Base-by-base conservation (phyloP, 306 rosid species). In the Vicia villosa region DNA sequence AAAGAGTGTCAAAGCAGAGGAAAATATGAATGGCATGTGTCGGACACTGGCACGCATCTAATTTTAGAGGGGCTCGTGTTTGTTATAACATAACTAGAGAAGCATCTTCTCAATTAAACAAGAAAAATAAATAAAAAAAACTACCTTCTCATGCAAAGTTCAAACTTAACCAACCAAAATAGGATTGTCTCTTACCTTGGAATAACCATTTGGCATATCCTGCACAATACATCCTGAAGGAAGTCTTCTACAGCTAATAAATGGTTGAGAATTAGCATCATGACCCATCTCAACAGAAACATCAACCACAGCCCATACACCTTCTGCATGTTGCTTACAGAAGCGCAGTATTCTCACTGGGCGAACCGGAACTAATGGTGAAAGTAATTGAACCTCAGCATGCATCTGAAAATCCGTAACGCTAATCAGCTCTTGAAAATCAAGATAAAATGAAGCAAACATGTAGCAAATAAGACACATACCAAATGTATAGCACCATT, bases 161-260 rank as follows among this genome's bases (percentile, higher is more conserved):
- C 66, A 78, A 72, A 24, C 59, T 36, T 47, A 13, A 30, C 75
- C 64, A 61, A 80, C 69, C 51, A 21, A 49, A 40, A 20, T 61
- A 67, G 3, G 42, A 60, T 32, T 3, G 34, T 46, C 28, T 55
- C 64, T 67, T 79, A 86, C 99, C 93, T 91, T 91, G 75, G 99
- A 91, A 86, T 73, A 86, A 63, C 96, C 97, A 76, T 86, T 83
- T 28, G 97, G 95, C 96, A 95, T 82, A 78, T 95, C 99, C 67
- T 91, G 95, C 76, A 95, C 86, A 55, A 95, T 49, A 62, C 85
- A 89, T 51, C 99, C 99, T 3, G 99, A 95, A 42, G 99, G 99
- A 77, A 91, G 96, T 81, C 89, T 91, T 81, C 92, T 80, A 71
- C 91, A 87, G 75, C 69, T 63, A 52, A 75, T 30, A 73, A 79